Evolutionary conservation across 352 stramenopile genomes (phyloP).

Genomic region (Globisporangium nagaii): DNA sequence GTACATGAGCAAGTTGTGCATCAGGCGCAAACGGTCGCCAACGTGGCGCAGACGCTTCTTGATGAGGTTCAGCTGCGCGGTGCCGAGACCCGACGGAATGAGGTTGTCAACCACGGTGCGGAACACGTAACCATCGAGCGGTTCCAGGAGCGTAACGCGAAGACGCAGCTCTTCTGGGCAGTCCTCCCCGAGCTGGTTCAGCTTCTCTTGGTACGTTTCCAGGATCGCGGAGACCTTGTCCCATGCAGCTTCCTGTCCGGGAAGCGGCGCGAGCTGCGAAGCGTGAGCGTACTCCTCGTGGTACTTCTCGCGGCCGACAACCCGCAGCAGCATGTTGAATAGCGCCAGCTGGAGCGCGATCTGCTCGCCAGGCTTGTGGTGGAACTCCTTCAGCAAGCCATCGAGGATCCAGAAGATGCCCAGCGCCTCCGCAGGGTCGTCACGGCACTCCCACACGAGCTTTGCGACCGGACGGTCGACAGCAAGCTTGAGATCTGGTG

Average conservation of each 20-base stretch:
- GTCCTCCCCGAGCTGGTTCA: slow-evolving; percentile 64
- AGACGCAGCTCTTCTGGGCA: slow-evolving; percentile 62
- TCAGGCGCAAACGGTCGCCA: slow-evolving; percentile 79
- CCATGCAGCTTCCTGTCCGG: slow-evolving; percentile 72
- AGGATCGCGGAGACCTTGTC: slow-evolving; percentile 64
- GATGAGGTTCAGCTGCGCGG: slow-evolving; percentile 82
- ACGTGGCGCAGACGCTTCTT: slow-evolving; percentile 86
- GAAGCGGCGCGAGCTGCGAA: slow-evolving; percentile 48
- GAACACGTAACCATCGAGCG: slow-evolving; percentile 85
- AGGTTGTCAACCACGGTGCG: slow-evolving; percentile 84
- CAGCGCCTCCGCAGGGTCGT: slow-evolving; percentile 69
- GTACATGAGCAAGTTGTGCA: slow-evolving; percentile 90
- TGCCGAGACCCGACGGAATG: slow-evolving; percentile 71
- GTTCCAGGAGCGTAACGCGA: slow-evolving; percentile 58
- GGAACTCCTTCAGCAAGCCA: slow-evolving; percentile 76
- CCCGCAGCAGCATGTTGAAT: slow-evolving; percentile 85
- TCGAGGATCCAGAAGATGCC: slow-evolving; percentile 81
- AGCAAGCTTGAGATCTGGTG: slow-evolving; percentile 60
- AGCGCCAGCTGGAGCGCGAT: slow-evolving; percentile 76
- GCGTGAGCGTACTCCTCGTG: slow-evolving; percentile 65
- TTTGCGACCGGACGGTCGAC: slow-evolving; percentile 75
- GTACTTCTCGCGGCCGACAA: slow-evolving; percentile 75
- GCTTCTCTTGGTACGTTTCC: slow-evolving; percentile 61
- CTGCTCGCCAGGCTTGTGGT: slow-evolving; percentile 80
- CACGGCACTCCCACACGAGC: slow-evolving; percentile 81